phyloP scores from a whole-genome alignment of 176 grass and related monocot genomes.

The Triticum monococcum region DNA sequence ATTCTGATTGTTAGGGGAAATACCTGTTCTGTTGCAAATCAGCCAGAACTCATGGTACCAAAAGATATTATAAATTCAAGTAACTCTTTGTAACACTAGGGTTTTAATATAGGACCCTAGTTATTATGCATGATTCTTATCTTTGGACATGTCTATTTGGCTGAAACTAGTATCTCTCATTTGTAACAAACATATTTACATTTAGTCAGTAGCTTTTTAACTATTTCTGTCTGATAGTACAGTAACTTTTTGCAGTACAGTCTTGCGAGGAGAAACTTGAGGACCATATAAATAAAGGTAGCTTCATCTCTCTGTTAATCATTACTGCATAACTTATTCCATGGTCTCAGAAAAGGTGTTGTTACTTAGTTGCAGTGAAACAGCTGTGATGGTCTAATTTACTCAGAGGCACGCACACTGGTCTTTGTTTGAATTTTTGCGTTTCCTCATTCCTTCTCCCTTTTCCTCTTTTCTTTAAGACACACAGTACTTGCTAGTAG shows the following conservation, averaged over 20 bases:
- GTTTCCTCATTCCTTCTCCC: not conserved
- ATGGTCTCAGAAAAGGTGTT: constrained; percentile 2
- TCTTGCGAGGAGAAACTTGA: not conserved
- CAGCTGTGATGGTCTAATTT: not conserved
- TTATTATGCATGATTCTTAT: not conserved
- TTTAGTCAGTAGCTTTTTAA: not conserved
- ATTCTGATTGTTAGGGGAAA: not conserved
- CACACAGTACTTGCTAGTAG: not conserved
- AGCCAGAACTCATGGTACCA: not conserved
- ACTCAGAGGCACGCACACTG: not conserved
- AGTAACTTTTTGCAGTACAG: not conserved
- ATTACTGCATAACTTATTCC: not conserved
- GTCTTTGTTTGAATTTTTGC: not conserved
- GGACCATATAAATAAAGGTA: constrained; percentile 23
- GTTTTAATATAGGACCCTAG: not conserved
- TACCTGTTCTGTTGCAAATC: not conserved
- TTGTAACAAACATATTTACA: not conserved
- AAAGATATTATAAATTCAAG: not conserved
- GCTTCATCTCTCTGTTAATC: not conserved
- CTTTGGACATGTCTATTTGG: not conserved
- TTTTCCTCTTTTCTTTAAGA: not conserved
- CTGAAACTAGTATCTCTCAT: not conserved
- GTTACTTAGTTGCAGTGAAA: not conserved
- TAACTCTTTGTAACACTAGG: not conserved
- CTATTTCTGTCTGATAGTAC: not conserved